Evolutionary conservation across 75 land plant genomes (phyloP), one percentile per base, ranked within the genome.

Genomic region (Selaginella tamariscina): DNA sequence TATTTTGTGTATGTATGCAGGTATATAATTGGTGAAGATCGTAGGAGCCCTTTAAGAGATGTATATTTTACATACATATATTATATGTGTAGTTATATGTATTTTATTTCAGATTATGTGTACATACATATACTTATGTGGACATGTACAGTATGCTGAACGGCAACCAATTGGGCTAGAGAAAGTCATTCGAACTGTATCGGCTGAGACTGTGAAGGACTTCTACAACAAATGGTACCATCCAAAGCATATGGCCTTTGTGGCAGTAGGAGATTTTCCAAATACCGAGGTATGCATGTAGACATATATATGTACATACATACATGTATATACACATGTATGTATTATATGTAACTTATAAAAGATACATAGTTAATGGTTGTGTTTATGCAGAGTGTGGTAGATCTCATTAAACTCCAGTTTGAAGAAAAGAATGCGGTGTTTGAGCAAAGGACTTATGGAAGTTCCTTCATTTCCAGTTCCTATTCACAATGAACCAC

Each of bases 131-230:
- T n/a, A 39, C 49, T 39, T 39, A 15, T 39, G 49, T n/a, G n/a
- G n/a, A 39, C 15, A 5, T 39, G 73, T 81, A 68, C 83, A 94
- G 98, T 94, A 94, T 79, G 96, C 91, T 64, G 91, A 89, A 5
- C 80, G 98, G 9, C 79, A 81, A 68, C 98, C 98, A 20, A 94
- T 94, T 85, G 98, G 98, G 29, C 72, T 83, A 49, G 98, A 94
- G 62, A 89, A 87, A 69, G 88, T 89, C 15, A 94, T 94, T 24
- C 73, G 84, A 32, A 85, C 80, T 0, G 96, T 87, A 29, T 69
- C 85, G 65, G 68, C 82, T 56, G 78, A 90, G 54, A 68, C 77
- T 54, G 96, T 87, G 49, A 81, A 83, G 69, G 62, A 79, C 1
- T 94, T 94, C 55, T 94, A 94, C 70, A 71, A 69, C 59, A 84